Percentiles rank a stretch among this genome's conserved stretches.
These are phyloP conservation scores for Acacia confusa DNA, from an alignment of 306 rosid species.

Conservation along the genomic window DNA sequence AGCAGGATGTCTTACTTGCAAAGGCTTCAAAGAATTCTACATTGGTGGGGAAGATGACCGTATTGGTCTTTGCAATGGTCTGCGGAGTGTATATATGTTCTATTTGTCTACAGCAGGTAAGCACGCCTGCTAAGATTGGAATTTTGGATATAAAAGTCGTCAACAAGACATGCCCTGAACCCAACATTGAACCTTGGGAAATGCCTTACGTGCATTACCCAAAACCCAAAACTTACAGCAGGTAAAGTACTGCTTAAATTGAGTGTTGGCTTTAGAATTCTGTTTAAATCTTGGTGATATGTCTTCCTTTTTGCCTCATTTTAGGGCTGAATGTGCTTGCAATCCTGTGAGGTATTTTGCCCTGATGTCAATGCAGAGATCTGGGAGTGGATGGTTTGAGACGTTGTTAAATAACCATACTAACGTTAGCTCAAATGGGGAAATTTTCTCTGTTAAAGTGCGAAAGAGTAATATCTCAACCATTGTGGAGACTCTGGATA, in stretches of 20 bases:
- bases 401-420: slow-evolving; percentile 87
- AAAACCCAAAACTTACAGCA: slow-evolving; percentile 74
- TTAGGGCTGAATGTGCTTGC: slow-evolving; percentile 89
- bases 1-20: slow-evolving; percentile 60
- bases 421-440: slow-evolving; percentile 96
- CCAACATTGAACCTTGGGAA: slow-evolving; percentile 67
- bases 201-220: slow-evolving; percentile 82
- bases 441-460: slow-evolving; percentile 84
- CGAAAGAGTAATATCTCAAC: slow-evolving; percentile 87
- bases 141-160: slow-evolving; percentile 52
- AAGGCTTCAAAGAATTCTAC: slow-evolving; percentile 80
- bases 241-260: slow-evolving; percentile 49
- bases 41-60: slow-evolving; percentile 72
- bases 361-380: slow-evolving; percentile 95
- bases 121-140: slow-evolving; percentile 50
- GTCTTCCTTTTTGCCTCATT: slow-evolving; percentile 21
- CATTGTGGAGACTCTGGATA: slow-evolving; percentile 80
- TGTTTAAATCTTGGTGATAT: slow-evolving; percentile 34
- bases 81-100: slow-evolving; percentile 92
- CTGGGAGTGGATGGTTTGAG: slow-evolving; percentile 99
- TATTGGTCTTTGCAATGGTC: slow-evolving; percentile 75
- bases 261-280: slow-evolving; percentile 18
- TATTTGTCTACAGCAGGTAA: slow-evolving; percentile 83
- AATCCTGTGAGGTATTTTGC: slow-evolving; percentile 84
- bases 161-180: slow-evolving; percentile 70